These are phyloP conservation scores for Ganoderma boninense DNA, from an alignment of 1,284 basidiomycete genomes.

Conservation along the genomic window DNA sequence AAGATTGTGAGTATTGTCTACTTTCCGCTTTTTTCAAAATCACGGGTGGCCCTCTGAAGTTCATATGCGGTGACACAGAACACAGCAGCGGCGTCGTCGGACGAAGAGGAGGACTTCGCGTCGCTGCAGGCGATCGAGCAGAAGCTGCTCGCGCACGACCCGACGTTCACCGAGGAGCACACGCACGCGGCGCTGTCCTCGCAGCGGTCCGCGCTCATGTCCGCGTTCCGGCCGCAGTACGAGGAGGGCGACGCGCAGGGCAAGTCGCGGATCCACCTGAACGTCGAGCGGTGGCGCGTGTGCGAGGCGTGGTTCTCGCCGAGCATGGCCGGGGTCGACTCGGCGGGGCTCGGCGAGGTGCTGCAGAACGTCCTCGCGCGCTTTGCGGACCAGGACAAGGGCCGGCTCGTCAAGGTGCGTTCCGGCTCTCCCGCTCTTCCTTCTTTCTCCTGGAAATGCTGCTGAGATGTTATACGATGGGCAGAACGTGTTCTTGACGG, in stretches of 20 bases:
- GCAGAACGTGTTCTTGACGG: constrained; percentile 94
- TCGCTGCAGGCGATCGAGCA: constrained; percentile 82
- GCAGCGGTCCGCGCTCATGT: constrained; percentile 84
- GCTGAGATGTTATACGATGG: too few species aligned
- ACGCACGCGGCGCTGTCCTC: constrained; percentile 84
- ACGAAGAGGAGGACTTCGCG: constrained; percentile 92
- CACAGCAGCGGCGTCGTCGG: constrained; percentile 87
- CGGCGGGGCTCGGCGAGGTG: constrained; percentile 93
- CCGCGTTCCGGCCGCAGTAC: constrained; percentile 83
- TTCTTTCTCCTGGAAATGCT: too few species aligned
- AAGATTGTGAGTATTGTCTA: constrained; percentile 83
- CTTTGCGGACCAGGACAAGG: constrained; percentile 72
- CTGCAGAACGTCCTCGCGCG: constrained; percentile 87
- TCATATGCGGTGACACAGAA: too few species aligned
- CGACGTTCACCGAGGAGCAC: constrained; percentile 81
- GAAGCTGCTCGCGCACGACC: constrained; percentile 86
- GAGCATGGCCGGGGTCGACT: constrained; percentile 93
- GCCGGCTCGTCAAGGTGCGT: constrained; percentile 38
- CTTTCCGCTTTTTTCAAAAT: too few species aligned
- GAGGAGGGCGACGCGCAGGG: constrained; percentile 77
- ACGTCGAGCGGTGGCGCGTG: constrained; percentile 92
- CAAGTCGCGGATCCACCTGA: constrained; percentile 85
- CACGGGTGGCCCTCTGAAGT: too few species aligned
- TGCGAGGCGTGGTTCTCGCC: constrained; percentile 97
- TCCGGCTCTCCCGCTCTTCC: not conserved